These are phyloP conservation scores for Aspergillus steynii DNA, from an alignment of 495 filamentous ascomycete genomes.

Conservation along the genomic window DNA sequence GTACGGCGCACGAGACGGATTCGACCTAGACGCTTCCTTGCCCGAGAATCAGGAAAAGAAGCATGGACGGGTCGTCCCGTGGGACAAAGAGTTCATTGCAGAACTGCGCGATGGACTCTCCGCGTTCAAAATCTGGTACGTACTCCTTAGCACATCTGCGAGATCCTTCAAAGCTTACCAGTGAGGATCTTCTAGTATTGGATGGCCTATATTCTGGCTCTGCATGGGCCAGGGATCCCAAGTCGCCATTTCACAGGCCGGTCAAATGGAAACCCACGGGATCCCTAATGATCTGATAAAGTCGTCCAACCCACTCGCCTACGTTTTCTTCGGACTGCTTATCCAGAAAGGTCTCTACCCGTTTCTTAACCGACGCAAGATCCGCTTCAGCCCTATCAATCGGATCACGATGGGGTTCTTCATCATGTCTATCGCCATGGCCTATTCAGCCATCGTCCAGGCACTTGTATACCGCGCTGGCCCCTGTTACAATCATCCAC, in stretches of 20 bases:
- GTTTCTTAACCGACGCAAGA: conserved; percentile 32
- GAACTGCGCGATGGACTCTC: conserved; percentile 37
- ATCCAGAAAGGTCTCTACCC: conserved; percentile 50
- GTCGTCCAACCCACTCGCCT: neutral
- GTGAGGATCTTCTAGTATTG: conserved; percentile 13
- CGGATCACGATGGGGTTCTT: conserved; percentile 53
- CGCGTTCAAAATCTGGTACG: conserved; percentile 43
- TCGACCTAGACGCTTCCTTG: conserved; percentile 27
- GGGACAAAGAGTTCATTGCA: conserved; percentile 48
- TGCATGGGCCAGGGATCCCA: conserved; percentile 39
- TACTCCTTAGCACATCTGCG: conserved; percentile 8
- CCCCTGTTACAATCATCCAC: conserved; percentile 54
- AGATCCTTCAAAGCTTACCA: neutral
- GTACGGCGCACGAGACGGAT: conserved; percentile 21
- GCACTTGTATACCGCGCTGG: conserved; percentile 31
- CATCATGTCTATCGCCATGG: conserved; percentile 44
- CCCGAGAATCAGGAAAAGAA: conserved; percentile 25
- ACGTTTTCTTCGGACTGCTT: conserved; percentile 26
- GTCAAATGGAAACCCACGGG: conserved; percentile 44
- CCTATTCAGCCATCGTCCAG: conserved; percentile 50
- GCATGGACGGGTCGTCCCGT: conserved; percentile 23
- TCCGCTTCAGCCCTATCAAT: conserved; percentile 50
- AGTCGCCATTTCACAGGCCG: conserved; percentile 57
- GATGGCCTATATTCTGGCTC: conserved; percentile 29
- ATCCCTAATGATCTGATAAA: neutral